Evolutionary conservation across 768 basidiomycete species (phyloP).

Genomic region (Clavulina sp.): DNA sequence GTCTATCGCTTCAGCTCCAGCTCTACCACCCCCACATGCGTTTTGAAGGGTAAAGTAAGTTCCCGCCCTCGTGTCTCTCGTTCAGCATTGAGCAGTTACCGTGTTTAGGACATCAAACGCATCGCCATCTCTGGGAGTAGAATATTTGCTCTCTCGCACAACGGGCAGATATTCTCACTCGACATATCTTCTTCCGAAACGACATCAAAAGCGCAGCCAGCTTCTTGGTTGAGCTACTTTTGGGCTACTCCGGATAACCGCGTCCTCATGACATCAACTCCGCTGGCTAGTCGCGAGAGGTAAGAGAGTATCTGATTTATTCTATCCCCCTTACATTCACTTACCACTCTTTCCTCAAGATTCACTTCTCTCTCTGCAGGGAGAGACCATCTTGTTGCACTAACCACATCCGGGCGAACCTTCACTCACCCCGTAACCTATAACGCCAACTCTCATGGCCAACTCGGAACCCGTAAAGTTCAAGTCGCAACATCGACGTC

Average conservation of each 20-base stretch:
- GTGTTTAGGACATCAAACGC: conserved; percentile 43
- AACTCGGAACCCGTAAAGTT: conserved; percentile 62
- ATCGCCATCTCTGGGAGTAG: conserved; percentile 23
- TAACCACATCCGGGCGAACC: conserved; percentile 40
- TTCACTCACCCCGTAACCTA: conserved; percentile 62
- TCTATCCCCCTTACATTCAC: neutral
- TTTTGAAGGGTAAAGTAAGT: conserved; percentile 47
- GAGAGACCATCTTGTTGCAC: conserved; percentile 30
- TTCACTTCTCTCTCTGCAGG: conserved; percentile 62
- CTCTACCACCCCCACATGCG: conserved; percentile 31
- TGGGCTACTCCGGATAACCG: neutral
- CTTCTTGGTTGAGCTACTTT: conserved; percentile 40
- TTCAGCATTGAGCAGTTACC: neutral
- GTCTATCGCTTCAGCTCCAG: conserved; percentile 73
- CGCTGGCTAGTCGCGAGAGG: conserved; percentile 50
- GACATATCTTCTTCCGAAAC: neutral
- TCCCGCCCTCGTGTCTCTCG: neutral
- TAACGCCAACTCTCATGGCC: conserved; percentile 61
- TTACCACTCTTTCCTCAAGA: conserved; percentile 21
- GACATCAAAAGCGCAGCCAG: conserved; percentile 12
- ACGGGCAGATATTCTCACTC: conserved; percentile 52
- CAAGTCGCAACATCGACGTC: conserved; percentile 23
- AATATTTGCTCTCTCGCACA: conserved; percentile 62
- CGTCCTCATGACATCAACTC: conserved; percentile 40
- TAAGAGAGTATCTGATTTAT: conserved; percentile 16